Evolutionary conservation across 2,329 filamentous ascomycete genomes (phyloP).

Genomic region (Allantophomopsis cytisporea): DNA sequence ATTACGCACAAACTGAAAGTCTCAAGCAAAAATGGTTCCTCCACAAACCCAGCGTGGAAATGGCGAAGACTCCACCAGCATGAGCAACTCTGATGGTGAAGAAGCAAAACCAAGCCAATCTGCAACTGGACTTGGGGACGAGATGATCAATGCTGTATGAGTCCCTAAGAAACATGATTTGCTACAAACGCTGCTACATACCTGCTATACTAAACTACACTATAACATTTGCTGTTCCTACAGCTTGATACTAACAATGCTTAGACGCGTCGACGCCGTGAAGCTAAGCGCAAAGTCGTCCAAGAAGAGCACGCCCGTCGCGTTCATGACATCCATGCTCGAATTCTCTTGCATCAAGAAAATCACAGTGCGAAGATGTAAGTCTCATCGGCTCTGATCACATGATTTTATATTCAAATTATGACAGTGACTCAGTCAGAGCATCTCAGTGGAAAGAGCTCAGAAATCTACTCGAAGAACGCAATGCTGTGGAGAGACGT

Average conservation of each 20-base stretch:
- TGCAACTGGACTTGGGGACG: conserved; percentile 7
- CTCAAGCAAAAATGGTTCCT: no score
- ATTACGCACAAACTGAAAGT: no score
- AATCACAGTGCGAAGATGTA: conserved; percentile 12
- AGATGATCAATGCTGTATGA: conserved; percentile 6
- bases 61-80: no score
- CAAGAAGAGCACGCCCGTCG: conserved; percentile 10
- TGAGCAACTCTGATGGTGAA: conserved; percentile 5
- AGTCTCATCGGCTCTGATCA: conserved; percentile 2
- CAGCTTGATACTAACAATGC: background rate
- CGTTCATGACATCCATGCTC: conserved; percentile 10
- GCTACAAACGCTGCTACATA: background rate
- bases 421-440: background rate
- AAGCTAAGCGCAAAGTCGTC: conserved; percentile 13
- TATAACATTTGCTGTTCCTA: background rate
- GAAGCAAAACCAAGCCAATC: conserved; percentile 4
- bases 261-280: conserved; percentile 12
- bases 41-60: no score
- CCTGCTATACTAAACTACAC: background rate
- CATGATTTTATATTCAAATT: background rate
- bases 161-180: background rate
- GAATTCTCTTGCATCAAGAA: conserved; percentile 11
- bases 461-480: conserved; percentile 5
- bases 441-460: conserved; percentile 1
- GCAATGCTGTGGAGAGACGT: conserved; percentile 10